These are phyloP conservation scores for Eucommia ulmoides DNA, from an alignment of 257 asterid genomes.

Conservation along the genomic window DNA sequence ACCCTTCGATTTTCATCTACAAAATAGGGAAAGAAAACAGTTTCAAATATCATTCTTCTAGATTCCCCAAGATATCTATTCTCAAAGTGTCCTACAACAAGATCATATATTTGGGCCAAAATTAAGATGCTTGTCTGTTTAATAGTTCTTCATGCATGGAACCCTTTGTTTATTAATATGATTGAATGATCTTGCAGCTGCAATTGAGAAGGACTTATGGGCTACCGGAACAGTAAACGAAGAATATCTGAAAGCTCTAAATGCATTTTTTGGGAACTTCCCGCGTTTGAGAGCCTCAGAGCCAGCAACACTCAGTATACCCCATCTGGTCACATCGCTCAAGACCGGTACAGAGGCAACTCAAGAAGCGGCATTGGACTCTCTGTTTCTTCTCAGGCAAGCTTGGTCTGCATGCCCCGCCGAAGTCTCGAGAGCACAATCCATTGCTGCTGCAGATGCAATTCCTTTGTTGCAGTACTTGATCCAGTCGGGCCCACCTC, in stretches of 20 bases:
- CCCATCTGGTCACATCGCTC: slow-evolving; percentile 88
- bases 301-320: slow-evolving; percentile 94
- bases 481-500: slow-evolving; percentile 94
- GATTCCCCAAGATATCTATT: no score
- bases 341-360: slow-evolving; percentile 92
- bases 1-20: no score
- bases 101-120: no score
- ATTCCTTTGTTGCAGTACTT: slow-evolving; percentile 84
- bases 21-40: no score
- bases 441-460: slow-evolving; percentile 95
- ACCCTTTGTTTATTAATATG: no score
- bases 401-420: slow-evolving; percentile 99
- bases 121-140: no score
- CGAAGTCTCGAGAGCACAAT: slow-evolving; percentile 93
- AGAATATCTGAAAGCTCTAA: slow-evolving; percentile 87
- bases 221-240: slow-evolving; percentile 83
- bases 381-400: slow-evolving; percentile 83
- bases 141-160: no score
- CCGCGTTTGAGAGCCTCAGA: slow-evolving; percentile 94
- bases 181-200: slow-evolving; percentile 39
- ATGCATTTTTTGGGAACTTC: slow-evolving; percentile 85
- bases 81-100: no score
- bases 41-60: no score
- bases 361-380: slow-evolving; percentile 98
- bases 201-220: slow-evolving; percentile 92